A percentile compares a stretch with the other conserved stretches of the same genome.
Conservation (phyloP, 148 eudicot species). For the Silene uniflora region DNA sequence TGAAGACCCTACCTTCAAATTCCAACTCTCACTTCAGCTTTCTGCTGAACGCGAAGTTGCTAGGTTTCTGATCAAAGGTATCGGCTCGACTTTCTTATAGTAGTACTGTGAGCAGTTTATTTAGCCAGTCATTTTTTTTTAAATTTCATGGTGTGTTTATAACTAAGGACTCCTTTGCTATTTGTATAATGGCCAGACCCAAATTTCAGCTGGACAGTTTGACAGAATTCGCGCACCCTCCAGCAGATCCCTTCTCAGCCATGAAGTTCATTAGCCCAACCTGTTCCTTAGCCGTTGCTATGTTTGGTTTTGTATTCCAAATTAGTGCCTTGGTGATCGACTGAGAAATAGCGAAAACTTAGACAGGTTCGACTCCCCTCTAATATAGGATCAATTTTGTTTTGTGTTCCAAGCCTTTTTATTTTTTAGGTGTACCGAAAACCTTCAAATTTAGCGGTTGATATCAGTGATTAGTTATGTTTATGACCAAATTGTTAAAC, state of each 20-base stretch:
- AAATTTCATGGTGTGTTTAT: not conserved
- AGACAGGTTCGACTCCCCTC: constrained; percentile 56
- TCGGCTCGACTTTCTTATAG: not conserved
- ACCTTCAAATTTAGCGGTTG: not conserved
- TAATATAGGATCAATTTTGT: not conserved
- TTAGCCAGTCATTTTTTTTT: not conserved
- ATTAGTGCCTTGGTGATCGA: constrained; percentile 66
- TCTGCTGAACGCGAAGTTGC: constrained; percentile 98
- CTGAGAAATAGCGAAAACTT: constrained; percentile 91
- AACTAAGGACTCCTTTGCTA: not conserved
- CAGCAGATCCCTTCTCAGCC: constrained; percentile 49
- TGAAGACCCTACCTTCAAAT: constrained; percentile 86
- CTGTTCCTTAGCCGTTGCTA: constrained; percentile 82
- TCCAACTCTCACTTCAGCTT: constrained; percentile 91
- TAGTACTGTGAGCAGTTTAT: not conserved
- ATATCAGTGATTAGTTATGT: not conserved
- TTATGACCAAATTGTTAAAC: not conserved
- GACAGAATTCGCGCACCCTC: constrained; percentile 90
- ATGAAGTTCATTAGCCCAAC: constrained; percentile 69
- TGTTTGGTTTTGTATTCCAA: constrained; percentile 93
- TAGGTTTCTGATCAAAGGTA: constrained; percentile 70
- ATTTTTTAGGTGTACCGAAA: not conserved
- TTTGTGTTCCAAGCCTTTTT: not conserved
- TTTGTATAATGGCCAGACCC: constrained; percentile 38
- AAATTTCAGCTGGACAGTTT: constrained; percentile 72